These are phyloP conservation scores for Syzygium syzygioides DNA, from an alignment of 441 rosid species.

Conservation along the genomic window DNA sequence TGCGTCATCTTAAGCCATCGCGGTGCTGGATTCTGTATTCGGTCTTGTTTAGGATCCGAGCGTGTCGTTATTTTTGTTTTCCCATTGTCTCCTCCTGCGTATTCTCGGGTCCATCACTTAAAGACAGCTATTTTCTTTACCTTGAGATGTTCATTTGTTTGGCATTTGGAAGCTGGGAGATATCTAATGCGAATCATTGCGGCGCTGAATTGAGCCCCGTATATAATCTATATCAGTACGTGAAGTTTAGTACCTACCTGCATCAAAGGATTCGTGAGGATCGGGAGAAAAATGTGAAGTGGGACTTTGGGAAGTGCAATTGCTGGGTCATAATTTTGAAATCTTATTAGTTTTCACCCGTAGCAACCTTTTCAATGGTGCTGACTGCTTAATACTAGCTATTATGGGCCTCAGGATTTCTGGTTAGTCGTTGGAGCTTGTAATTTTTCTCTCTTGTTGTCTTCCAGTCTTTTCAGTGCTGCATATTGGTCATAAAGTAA, in stretches of 20 bases:
- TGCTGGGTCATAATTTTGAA: background rate
- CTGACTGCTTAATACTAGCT: background rate
- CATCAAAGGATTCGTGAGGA: background rate
- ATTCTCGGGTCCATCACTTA: background rate
- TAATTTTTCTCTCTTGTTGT: background rate
- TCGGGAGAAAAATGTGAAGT: background rate
- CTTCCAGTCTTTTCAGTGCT: background rate
- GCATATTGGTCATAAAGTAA: background rate
- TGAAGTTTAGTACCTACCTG: background rate
- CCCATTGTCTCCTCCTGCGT: background rate
- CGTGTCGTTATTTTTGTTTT: background rate
- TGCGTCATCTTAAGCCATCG: background rate
- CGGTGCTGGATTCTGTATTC: background rate
- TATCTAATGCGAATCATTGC: background rate
- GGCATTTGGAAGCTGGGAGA: background rate
- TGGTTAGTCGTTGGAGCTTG: background rate
- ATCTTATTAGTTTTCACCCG: background rate
- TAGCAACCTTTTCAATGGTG: background rate
- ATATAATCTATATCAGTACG: background rate
- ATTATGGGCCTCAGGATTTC: background rate
- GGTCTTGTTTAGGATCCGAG: background rate
- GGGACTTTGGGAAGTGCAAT: background rate
- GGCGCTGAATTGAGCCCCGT: background rate
- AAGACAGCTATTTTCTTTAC: background rate
- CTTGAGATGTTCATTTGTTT: background rate